Base-by-base conservation (phyloP, 805 yeast species). In the Cyberlindnera sargentensis region DNA sequence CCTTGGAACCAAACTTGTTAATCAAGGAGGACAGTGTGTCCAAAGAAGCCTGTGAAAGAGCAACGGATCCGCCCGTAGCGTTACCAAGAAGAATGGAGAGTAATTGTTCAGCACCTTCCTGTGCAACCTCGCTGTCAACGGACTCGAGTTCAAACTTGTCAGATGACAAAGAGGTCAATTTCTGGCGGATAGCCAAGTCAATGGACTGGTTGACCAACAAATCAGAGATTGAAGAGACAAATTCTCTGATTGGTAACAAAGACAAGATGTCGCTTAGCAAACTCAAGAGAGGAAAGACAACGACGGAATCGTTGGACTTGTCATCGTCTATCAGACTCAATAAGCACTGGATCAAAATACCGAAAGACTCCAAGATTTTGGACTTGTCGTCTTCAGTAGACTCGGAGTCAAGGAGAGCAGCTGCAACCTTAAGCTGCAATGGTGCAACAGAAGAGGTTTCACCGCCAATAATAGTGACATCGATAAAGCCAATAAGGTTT, bases 241-340 rank as follows among this genome's bases (percentile, higher is more conserved):
- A 90, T 50, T 78, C 75, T 48, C 73, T 73, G 49, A 89, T 75
- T 29, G 98, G 96, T 42, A 91, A 67, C 48, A 88, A 68, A 45
- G 79, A 78, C 46, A 91, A 66, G 49, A 82, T 66, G 50, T 76
- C 76, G 31, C 79, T 76, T 49, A 91, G 68, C 40, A 86, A 63
- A 27, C 32, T 36, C 41, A 36, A 35, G 28, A 43, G 31, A 9
- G 43, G 30, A 25, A 33, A 20, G 15, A 31, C 23, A 33, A 11
- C 23, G 6, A 29, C 9, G 26, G 41, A 11, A 24, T 36, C 30
- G 3, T 29, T 9, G 3, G 47, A 5, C 25, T 71, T 63, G 31
- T 64, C 67, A 11, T 47, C 42, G 6, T 45, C 42, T 11, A 46
- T 31, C 15, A 51, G 29, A n/a, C 32, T 41, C 20, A 58, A 42